Evolutionary conservation across 495 filamentous ascomycete species (phyloP), one percentile per base, ranked within the genome.

Genomic region (Lophiotrema nucula): DNA sequence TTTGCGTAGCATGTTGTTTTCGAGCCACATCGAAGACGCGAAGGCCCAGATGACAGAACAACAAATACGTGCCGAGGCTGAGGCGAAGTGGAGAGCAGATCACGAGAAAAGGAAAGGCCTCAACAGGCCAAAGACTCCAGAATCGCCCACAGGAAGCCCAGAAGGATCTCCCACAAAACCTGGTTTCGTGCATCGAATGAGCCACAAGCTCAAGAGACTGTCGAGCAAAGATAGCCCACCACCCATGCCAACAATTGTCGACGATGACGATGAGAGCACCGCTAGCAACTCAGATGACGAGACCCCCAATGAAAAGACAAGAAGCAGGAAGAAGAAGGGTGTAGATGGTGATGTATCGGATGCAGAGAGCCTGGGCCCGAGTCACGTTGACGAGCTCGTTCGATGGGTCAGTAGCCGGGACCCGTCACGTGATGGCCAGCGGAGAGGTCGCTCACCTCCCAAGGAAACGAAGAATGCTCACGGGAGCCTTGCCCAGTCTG

Each of bases 1-100:
- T 8, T 19, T 62, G 19, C 23, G 58, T 22, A 62, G 58, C 23
- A 62, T 51, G 58, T 19, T 62, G 6, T 62, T 62, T 37, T 26
- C 51, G 1, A 28, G 33, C 1, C 25, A 31, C 21, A 51, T 62
- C 22, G 58, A 56, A 26, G 43, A 47, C 6, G 27, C n/a, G 3
- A 23, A 28, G 2, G 27, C 41, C 11, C 39, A 54, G 21, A 2
- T 15, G n/a, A 24, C 26, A 6, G 58, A 50, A 22, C n/a, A 28
- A 15, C 1, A 21, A 2, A 27, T 25, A 15, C 23, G 48, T 16
- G 26, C 13, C 13, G 46, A 51, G 18, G 27, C 51, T n/a, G 58
- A 62, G 19, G 27, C 31, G 12, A 55, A 50, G 28, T 56, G 52
- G 51, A 45, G 31, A 39, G 37, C 23, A 11, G 51, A 62, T 13